Percentiles rank a stretch among this genome's conserved stretches.
Evolutionary conservation across 768 basidiomycete species (phyloP).

Genomic region (Boletus huronensis): DNA sequence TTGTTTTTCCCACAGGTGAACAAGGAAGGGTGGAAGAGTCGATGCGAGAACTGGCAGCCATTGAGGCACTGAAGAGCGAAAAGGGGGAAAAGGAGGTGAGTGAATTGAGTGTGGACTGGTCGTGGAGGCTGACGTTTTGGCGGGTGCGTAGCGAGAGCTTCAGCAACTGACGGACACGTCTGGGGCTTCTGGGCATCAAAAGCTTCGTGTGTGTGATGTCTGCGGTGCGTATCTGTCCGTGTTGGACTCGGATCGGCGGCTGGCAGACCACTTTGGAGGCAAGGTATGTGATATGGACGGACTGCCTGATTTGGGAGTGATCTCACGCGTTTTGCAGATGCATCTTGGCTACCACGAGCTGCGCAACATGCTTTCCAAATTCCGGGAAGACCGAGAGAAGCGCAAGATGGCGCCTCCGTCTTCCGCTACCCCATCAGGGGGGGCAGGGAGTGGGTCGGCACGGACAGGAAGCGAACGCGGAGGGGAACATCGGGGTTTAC

Average conservation of each 20-base stretch:
- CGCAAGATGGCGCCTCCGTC: slow-evolving; percentile 58
- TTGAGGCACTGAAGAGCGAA: slow-evolving; percentile 95
- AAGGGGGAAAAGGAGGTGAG: slow-evolving; percentile 91
- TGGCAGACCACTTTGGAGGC: slow-evolving; percentile 99
- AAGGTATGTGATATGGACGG: slow-evolving; percentile 60
- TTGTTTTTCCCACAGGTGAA: slow-evolving; percentile 58
- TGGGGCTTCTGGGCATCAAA: slow-evolving; percentile 99
- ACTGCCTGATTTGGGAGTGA: slow-evolving; percentile 22
- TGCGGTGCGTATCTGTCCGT: slow-evolving; percentile 99
- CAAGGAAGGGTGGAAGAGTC: slow-evolving; percentile 99
- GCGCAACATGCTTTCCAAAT: slow-evolving; percentile 87
- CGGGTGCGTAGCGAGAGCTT: slow-evolving; percentile 67
- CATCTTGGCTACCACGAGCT: slow-evolving; percentile 98
- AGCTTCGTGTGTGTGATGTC: slow-evolving; percentile 98
- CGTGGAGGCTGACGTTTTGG: slow-evolving; percentile 9
- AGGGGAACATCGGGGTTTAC: slow-evolving; percentile 54
- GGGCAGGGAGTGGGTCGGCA: slow-evolving; percentile 36
- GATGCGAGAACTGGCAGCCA: slow-evolving; percentile 95
- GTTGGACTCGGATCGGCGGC: slow-evolving; percentile 94
- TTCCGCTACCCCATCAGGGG: slow-evolving; percentile 33
- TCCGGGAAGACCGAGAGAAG: slow-evolving; percentile 88
- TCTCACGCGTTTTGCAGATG: slow-evolving; percentile 62
- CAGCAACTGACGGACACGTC: slow-evolving; percentile 97
- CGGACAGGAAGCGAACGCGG: slow-evolving; percentile 43
- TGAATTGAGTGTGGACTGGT: slow-evolving; percentile 5